phyloP scores from a whole-genome alignment of 164 flowering plant genomes.

The Tetrastigma voinierianum region DNA sequence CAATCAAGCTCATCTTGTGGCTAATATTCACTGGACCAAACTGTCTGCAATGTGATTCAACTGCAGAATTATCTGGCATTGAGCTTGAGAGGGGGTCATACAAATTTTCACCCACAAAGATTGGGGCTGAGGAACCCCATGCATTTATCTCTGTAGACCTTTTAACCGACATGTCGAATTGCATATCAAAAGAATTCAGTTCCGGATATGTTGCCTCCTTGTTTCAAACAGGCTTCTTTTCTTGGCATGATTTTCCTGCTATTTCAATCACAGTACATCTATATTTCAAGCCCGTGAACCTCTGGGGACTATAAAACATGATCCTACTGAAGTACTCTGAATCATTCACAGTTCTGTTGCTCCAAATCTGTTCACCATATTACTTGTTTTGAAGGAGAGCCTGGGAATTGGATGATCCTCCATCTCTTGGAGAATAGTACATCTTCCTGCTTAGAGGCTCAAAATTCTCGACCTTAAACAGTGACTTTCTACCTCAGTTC shows the following conservation, averaged over 20 bases:
- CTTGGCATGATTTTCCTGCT: constrained; percentile 35
- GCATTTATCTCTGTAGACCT: constrained; percentile 13
- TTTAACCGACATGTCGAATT: constrained; percentile 35
- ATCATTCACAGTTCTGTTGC: constrained; percentile 31
- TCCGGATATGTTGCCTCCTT: constrained; percentile 36
- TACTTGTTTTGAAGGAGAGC: constrained; percentile 7
- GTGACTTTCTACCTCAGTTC: constrained; percentile 10
- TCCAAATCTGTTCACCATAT: constrained; percentile 54
- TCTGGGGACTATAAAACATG: constrained; percentile 18
- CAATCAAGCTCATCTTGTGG: constrained; percentile 33
- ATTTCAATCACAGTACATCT: constrained; percentile 39
- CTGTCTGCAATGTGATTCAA: constrained; percentile 4
- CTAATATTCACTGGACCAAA: constrained; percentile 42
- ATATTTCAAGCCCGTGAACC: constrained; percentile 37
- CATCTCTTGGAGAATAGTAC: background rate
- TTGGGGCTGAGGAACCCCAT: constrained; percentile 39
- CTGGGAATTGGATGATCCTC: no score
- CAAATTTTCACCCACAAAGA: constrained; percentile 36
- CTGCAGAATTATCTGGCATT: background rate
- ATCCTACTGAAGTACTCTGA: constrained; percentile 44
- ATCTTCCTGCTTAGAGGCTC: background rate
- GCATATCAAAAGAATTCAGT: constrained; percentile 43
- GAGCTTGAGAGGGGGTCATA: constrained; percentile 3
- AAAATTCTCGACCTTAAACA: constrained; percentile 20
- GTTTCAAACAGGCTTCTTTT: constrained; percentile 13